Conservation (phyloP, 2,329 filamentous ascomycete species). For the Epichloe gansuensis region DNA sequence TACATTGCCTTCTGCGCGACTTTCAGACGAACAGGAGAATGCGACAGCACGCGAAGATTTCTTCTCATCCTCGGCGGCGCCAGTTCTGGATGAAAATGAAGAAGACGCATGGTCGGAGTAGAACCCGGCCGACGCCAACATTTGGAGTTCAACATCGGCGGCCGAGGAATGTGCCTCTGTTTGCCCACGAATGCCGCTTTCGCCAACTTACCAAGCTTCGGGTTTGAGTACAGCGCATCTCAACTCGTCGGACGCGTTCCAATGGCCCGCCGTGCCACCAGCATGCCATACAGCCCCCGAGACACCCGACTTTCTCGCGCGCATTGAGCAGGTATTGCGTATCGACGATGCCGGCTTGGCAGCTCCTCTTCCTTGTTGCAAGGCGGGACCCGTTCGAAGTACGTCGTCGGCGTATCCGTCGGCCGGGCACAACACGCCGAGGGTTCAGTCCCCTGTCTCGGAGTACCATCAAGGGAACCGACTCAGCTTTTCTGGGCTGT, state of each 20-base stretch:
- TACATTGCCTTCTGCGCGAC: not conserved
- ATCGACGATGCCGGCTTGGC: not conserved
- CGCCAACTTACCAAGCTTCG: not conserved
- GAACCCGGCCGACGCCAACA: constrained; percentile 1
- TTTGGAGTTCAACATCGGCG: not conserved
- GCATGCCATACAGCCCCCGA: constrained; percentile 1
- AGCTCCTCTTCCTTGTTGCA: not conserved
- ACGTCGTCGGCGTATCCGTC: constrained; percentile 21
- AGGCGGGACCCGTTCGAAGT: constrained; percentile 10
- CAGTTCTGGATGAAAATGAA: not conserved
- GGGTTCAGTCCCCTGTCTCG: constrained; percentile 17
- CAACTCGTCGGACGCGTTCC: not conserved
- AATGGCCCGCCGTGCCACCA: not conserved
- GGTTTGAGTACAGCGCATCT: not conserved
- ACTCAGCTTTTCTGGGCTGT: constrained; percentile 17
- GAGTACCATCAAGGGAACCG: constrained; percentile 9
- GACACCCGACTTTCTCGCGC: constrained; percentile 8
- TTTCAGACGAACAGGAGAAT: constrained; percentile 4
- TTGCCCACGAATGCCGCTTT: not conserved
- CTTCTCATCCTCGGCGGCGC: not conserved
- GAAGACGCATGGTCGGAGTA: constrained; percentile 3
- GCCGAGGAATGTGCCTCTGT: not conserved
- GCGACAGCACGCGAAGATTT: not conserved
- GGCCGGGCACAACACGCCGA: constrained; percentile 9
- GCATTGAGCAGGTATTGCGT: constrained; percentile 9